Conservation (phyloP, 2,329 filamentous ascomycete species). For the Alternaria hordeiaustralica region DNA sequence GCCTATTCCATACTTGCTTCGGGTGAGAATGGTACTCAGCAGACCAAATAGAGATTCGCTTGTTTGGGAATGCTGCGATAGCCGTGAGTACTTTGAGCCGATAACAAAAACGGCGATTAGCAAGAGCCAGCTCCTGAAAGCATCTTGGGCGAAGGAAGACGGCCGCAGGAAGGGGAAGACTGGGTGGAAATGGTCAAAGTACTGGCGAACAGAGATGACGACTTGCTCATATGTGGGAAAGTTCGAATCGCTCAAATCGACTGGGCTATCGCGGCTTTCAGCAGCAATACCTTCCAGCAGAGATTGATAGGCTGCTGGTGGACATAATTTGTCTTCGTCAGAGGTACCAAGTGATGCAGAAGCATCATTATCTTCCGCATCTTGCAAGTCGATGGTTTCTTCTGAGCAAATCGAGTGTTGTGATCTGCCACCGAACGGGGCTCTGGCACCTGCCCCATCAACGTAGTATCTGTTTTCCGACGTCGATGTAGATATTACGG, state of each 20-base stretch:
- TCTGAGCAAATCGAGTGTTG: constrained; percentile 2
- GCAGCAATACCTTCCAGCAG: constrained; percentile 6
- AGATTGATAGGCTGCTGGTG: constrained; percentile 5
- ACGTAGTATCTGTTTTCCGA: constrained; percentile 17
- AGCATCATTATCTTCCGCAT: neutral
- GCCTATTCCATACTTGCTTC: neutral
- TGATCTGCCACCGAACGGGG: constrained; percentile 17
- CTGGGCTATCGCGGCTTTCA: constrained; percentile 7
- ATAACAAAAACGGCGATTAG: constrained; percentile 36
- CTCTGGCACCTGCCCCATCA: constrained; percentile 20
- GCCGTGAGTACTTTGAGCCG: constrained; percentile 30
- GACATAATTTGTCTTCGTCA: neutral
- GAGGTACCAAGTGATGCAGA: neutral
- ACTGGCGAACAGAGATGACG: constrained; percentile 30
- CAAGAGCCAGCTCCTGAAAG: constrained; percentile 21
- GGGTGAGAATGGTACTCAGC: neutral
- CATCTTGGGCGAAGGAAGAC: constrained; percentile 17
- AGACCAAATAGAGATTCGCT: neutral
- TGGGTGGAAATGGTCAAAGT: constrained; percentile 36
- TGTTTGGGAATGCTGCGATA: neutral
- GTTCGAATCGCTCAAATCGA: constrained; percentile 7
- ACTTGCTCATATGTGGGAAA: constrained; percentile 30
- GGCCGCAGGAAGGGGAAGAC: constrained; percentile 39
- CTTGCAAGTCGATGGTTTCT: neutral
- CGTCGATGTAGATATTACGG: constrained; percentile 7